These are phyloP conservation scores for Amanita phalloides DNA, from an alignment of 768 basidiomycete genomes.

Conservation along the genomic window DNA sequence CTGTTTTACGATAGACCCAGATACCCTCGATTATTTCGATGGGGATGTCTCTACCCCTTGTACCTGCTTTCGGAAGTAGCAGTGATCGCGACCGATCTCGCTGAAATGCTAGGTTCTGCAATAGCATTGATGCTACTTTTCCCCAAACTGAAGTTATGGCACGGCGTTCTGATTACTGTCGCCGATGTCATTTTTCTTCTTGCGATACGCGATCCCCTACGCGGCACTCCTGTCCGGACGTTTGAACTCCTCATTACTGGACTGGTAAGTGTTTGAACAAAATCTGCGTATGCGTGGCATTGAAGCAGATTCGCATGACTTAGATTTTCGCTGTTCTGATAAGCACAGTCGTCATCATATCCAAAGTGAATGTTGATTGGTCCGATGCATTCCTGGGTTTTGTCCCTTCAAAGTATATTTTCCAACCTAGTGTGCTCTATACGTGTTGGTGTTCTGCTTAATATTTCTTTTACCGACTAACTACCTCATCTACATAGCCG, in stretches of 20 bases:
- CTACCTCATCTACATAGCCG: constrained; percentile 25
- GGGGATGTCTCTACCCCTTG: constrained; percentile 53
- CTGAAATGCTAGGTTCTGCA: constrained; percentile 74
- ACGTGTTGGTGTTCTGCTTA: constrained; percentile 35
- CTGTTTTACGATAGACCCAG: constrained; percentile 55
- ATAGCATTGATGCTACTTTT: constrained; percentile 73
- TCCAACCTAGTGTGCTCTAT: constrained; percentile 48
- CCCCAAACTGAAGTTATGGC: constrained; percentile 58
- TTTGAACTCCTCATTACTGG: constrained; percentile 58
- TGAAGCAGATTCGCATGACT: constrained; percentile 6
- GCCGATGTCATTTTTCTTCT: constrained; percentile 64
- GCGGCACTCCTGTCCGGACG: constrained; percentile 50
- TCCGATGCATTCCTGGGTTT: constrained; percentile 63
- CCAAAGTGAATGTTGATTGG: constrained; percentile 66
- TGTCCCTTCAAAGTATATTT: constrained; percentile 57
- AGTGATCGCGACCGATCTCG: constrained; percentile 70
- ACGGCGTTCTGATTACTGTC: constrained; percentile 57
- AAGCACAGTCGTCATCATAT: constrained; percentile 70
- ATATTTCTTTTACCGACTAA: background rate
- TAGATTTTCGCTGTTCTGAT: constrained; percentile 64
- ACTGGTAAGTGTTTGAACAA: constrained; percentile 33
- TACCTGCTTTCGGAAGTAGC: constrained; percentile 58
- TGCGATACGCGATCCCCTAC: constrained; percentile 58
- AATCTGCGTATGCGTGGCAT: no score
- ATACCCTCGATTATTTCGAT: constrained; percentile 44